Base-by-base conservation (phyloP, 352 stramenopile genomes). In the Pythium plurisporium region DNA sequence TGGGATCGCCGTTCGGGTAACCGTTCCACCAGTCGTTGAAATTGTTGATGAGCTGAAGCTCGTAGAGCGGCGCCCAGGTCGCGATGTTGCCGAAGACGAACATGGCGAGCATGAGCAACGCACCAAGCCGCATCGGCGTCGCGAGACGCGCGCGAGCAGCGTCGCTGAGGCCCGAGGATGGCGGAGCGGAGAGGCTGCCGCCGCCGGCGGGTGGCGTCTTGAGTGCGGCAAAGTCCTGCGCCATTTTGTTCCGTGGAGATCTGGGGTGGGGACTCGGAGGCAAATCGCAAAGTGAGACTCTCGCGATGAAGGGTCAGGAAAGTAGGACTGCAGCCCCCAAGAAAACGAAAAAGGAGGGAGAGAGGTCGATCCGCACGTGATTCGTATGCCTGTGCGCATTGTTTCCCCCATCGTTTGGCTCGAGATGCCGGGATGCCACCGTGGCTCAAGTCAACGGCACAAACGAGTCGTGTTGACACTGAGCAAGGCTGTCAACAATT, bases 41-140 rank as follows among this genome's bases (percentile, higher is more conserved):
- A 25, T 70, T 86, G 55, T 81, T 70, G 33, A 74, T 31, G 45
- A 86, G 50, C 14, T 82, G 49, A 15, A 81, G 59, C 62, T 86
- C 72, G 55, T 70, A 86, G 31, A 83, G 37, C 3, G 76, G 73
- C 5, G 76, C 73, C 66, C 65, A 83, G 1, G 73, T 82, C 17
- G 71, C 73, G 41, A 86, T 76, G 62, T 86, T 86, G 38, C 76
- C 76, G 44, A 86, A 86, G 51, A 86, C 63, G 60, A 82, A 86
- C 44, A 48, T 17, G 41, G 23, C 56, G n/a, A 64, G 30, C 12
- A 19, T 26, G 20, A 64, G 40, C 29, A 57, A 23, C 42, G 65
- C 52, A 15, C 55, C 62, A 47, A 79, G 58, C 20, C 60, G 47
- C 53, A 82, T 54, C 40, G 69, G 27, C 25, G 79, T 33, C 42